phyloP scores from a whole-genome alignment of 352 stramenopile genomes.

The Blastocystis sp. region DNA sequence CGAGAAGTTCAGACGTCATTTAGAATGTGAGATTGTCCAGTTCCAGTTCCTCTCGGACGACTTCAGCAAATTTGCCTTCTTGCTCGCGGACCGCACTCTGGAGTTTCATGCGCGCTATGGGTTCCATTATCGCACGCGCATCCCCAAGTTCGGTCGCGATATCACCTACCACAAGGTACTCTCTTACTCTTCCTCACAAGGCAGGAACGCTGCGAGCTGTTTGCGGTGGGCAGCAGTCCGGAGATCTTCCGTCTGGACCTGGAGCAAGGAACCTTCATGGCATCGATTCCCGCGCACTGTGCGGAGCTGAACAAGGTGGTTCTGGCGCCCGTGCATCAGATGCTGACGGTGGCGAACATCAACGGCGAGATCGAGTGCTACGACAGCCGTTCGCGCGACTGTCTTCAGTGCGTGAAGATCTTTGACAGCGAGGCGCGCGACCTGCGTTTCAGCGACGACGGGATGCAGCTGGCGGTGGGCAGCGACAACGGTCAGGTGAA shows the following conservation, averaged over 20 bases:
- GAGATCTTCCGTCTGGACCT: slow-evolving; percentile 89
- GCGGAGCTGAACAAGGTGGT: slow-evolving; percentile 74
- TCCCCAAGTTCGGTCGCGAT: slow-evolving; percentile 88
- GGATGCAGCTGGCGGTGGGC: slow-evolving; percentile 63
- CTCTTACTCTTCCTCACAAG: background rate
- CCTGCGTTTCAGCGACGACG: slow-evolving; percentile 12
- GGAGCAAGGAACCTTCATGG: slow-evolving; percentile 86
- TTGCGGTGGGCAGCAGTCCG: slow-evolving; percentile 75
- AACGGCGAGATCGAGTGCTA: slow-evolving; percentile 59
- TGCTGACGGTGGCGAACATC: slow-evolving; percentile 70
- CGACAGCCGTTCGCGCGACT: slow-evolving; percentile 45
- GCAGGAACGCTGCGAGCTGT: slow-evolving; percentile 81
- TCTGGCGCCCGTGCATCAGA: slow-evolving; percentile 76
- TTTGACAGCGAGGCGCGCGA: slow-evolving; percentile 20
- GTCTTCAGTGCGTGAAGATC: slow-evolving; percentile 42
- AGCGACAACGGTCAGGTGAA: slow-evolving; percentile 83
- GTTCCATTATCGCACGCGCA: slow-evolving; percentile 81
- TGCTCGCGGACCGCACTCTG: slow-evolving; percentile 86
- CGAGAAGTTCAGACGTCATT: slow-evolving; percentile 95
- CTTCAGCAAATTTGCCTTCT: slow-evolving; percentile 92
- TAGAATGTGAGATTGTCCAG: slow-evolving; percentile 89
- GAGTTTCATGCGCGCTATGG: slow-evolving; percentile 95
- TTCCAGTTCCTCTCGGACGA: slow-evolving; percentile 83
- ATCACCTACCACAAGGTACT: slow-evolving; percentile 83
- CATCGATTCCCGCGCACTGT: slow-evolving; percentile 68